Percentiles rank a stretch among this genome's conserved stretches.
Conservation (phyloP, 306 rosid genomes). For the cucumber (Cucumis sativus) region DNA sequence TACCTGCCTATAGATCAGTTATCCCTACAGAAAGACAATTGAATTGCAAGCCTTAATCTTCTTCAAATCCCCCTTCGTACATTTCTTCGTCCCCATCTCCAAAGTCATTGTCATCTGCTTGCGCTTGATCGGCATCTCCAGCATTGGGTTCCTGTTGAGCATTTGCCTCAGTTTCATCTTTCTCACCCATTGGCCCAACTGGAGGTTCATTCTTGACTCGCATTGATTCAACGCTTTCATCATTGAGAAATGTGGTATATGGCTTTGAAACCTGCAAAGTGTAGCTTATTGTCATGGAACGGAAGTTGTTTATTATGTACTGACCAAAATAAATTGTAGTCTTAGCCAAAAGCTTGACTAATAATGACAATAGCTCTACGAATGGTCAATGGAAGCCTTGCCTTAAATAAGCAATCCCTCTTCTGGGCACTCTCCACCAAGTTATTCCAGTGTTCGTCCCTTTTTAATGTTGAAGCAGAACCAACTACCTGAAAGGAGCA, state of each 20-base stretch:
- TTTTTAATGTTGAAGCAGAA: slow-evolving; percentile 70
- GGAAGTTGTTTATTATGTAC: background rate
- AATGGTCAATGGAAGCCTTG: slow-evolving; percentile 9
- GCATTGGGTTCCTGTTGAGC: background rate
- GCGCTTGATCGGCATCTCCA: slow-evolving; percentile 22
- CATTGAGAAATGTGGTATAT: slow-evolving; percentile 54
- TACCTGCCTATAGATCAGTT: background rate
- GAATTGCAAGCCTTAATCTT: slow-evolving; percentile 10
- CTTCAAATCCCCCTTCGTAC: slow-evolving; percentile 25
- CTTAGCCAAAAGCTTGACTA: background rate
- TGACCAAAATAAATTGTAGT: background rate
- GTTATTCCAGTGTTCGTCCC: slow-evolving; percentile 62
- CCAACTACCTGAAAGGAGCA: slow-evolving; percentile 59
- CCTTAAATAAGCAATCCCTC: slow-evolving; percentile 48
- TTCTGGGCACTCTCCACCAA: slow-evolving; percentile 71
- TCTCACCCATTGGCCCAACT: background rate
- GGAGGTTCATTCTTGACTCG: slow-evolving; percentile 11
- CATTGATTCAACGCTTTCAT: slow-evolving; percentile 48
- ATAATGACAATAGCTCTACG: background rate
- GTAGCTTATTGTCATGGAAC: background rate
- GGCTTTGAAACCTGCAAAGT: slow-evolving; percentile 59
- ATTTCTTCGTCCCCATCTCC: slow-evolving; percentile 29
- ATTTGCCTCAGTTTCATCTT: slow-evolving; percentile 8
- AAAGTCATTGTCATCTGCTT: slow-evolving; percentile 21
- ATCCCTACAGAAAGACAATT: background rate